Base-by-base conservation (phyloP, 164 flowering plant genomes). In the Nymphaea colorata region DNA sequence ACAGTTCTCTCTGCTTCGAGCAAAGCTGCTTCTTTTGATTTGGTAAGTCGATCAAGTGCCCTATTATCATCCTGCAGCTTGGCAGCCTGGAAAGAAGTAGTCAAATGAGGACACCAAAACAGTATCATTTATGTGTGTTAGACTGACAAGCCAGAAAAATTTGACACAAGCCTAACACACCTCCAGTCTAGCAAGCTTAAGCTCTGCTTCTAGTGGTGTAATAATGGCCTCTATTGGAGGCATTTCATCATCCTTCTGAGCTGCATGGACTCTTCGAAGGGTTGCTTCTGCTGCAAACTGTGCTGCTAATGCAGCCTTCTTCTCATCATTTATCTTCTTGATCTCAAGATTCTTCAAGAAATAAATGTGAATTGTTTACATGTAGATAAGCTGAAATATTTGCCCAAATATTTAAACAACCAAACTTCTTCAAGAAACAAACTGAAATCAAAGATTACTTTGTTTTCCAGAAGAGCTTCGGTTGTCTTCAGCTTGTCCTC, bases 201-300 rank as follows among this genome's bases (percentile, higher is more conserved):
- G 82, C 80, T 87, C 93, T 69, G 93, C 93, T 79, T 87, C 93
- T 69, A 87, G 72, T 14, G 93, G 93, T 64, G 93, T 71, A 18
- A 87, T 79, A 68, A 87, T 87, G 44, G 93, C 93, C 75, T 87
- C 93, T 77, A 87, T 87, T 2, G 93, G 93, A 57, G 93, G 93
- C 93, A 87, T 83, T 44, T 87, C 90, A 73, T 87, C 93, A 69
- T 87, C 93, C 69, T 86, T 87, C 43, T 87, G 93, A 5, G 93
- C 93, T 43, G 86, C 93, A 76, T 87, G 93, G 4, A 87, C 93
- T 70, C 93, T 83, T 68, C 93, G 70, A 68, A 87, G 88, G 2
- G 88, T 84, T 59, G 90, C 90, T 80, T 87, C 93, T n/a, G 93
- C 93, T 61, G 93, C 93, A 81, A 83, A 87, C 75, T 87, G 93